These are phyloP conservation scores for Termitomyces sp. DNA, from an alignment of 768 basidiomycete species.

Conservation along the genomic window DNA sequence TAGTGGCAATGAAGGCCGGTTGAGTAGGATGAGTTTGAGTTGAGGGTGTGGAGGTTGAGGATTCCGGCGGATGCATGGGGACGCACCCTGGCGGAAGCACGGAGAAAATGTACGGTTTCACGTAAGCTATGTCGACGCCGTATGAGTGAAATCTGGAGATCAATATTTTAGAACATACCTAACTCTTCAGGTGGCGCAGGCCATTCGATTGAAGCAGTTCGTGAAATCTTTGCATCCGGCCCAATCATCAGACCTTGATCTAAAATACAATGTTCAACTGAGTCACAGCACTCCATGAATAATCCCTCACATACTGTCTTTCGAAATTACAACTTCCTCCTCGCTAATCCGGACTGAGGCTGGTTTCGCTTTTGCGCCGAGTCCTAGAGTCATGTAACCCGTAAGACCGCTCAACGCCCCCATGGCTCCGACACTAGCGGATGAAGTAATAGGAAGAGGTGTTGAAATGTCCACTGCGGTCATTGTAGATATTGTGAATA, in stretches of 20 bases:
- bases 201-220: conserved; percentile 57
- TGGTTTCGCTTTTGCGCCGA: conserved; percentile 72
- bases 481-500: conserved; percentile 63
- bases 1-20: conserved; percentile 42
- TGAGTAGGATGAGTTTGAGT: conserved; percentile 24
- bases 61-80: conserved; percentile 18
- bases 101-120: conserved; percentile 75
- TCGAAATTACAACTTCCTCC: conserved; percentile 64
- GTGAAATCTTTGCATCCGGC: conserved; percentile 48
- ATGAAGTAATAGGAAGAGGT: conserved; percentile 38
- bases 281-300: background rate
- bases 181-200: conserved; percentile 80
- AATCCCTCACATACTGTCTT: conserved; percentile 58
- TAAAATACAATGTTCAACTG: conserved; percentile 30
- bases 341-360: conserved; percentile 49
- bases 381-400: conserved; percentile 81
- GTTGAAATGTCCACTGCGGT: conserved; percentile 50
- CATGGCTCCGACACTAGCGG: conserved; percentile 48
- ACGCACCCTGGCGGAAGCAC: conserved; percentile 68
- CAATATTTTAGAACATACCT: conserved; percentile 28
- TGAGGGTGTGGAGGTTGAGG: conserved; percentile 18
- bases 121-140: conserved; percentile 41
- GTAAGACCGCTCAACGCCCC: conserved; percentile 76
- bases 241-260: conserved; percentile 68
- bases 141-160: background rate